Conservation (phyloP, 2,329 filamentous ascomycete genomes). For the Trichophaea hybrida region DNA sequence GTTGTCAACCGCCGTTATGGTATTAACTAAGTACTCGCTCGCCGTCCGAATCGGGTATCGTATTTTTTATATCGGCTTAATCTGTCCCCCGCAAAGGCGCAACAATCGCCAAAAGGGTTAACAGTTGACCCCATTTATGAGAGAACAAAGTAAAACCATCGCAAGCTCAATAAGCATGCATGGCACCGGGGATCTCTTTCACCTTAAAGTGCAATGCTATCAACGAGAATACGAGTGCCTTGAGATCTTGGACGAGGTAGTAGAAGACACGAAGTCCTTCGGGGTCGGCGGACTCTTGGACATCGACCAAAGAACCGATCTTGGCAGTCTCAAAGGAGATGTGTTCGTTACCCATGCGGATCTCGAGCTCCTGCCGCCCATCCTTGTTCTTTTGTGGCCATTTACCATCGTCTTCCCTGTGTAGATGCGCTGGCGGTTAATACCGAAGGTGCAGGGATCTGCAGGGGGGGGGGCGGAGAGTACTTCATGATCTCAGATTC, state of each 20-base stretch:
- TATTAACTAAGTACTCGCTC: too few species aligned
- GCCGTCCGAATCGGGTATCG: background rate
- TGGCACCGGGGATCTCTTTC: slow-evolving; percentile 12
- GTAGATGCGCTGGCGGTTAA: background rate
- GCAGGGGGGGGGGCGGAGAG: slow-evolving; percentile 34
- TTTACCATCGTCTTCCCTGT: slow-evolving; percentile 89
- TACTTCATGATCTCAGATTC: slow-evolving; percentile 90
- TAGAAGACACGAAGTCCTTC: slow-evolving; percentile 96
- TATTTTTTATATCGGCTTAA: slow-evolving; percentile 37
- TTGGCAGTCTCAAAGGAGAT: slow-evolving; percentile 99
- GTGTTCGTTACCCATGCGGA: slow-evolving; percentile 82
- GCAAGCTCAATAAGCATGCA: background rate
- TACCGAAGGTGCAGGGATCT: background rate
- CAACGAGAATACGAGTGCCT: slow-evolving; percentile 88
- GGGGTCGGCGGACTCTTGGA: slow-evolving; percentile 88
- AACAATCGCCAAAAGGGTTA: background rate
- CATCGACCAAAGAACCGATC: slow-evolving; percentile 91
- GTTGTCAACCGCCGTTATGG: too few species aligned
- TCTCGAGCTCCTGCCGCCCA: slow-evolving; percentile 89
- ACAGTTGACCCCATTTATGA: background rate
- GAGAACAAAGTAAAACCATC: slow-evolving; percentile 1
- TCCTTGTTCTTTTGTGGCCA: slow-evolving; percentile 99
- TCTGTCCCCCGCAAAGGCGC: slow-evolving; percentile 30
- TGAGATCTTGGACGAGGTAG: slow-evolving; percentile 93
- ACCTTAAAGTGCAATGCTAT: slow-evolving; percentile 97